Conservation (phyloP, 164 flowering plant genomes). For the Aristolochia contorta region DNA sequence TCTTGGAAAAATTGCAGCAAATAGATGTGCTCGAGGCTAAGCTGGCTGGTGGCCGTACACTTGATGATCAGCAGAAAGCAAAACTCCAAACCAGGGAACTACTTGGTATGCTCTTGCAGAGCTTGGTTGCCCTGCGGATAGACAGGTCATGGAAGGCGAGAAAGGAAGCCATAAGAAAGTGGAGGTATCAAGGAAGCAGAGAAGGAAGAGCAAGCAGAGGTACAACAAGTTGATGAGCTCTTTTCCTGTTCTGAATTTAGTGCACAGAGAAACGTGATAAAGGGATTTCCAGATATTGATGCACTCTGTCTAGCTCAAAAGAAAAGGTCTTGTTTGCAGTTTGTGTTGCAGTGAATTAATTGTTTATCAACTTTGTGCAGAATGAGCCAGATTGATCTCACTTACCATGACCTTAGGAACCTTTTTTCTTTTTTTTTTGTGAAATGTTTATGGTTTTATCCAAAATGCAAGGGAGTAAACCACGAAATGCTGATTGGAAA, state of each 20-base stretch:
- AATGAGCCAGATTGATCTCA: no score
- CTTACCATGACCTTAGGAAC: no score
- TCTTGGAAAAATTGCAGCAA: conserved; percentile 86
- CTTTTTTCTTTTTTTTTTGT: no score
- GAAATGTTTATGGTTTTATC: no score
- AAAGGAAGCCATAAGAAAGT: conserved; percentile 40
- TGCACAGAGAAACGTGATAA: conserved; percentile 5
- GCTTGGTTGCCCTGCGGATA: conserved; percentile 58
- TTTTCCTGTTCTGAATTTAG: conserved; percentile 15
- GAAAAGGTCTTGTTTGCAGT: conserved; percentile 39
- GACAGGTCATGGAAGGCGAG: conserved; percentile 26
- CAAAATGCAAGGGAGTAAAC: no score
- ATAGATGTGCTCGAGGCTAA: conserved; percentile 88
- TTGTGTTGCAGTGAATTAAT: neutral
- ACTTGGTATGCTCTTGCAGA: conserved; percentile 62
- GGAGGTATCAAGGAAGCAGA: conserved; percentile 49
- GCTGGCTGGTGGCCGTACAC: conserved; percentile 57
- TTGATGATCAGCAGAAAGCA: conserved; percentile 88
- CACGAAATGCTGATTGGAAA: no score
- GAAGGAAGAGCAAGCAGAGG: conserved; percentile 53
- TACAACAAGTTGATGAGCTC: conserved; percentile 20
- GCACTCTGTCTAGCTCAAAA: conserved; percentile 7
- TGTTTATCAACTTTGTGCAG: no score
- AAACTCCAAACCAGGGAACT: conserved; percentile 53
- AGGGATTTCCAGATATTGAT: conserved; percentile 9